Evolutionary conservation across 305 asterid genomes (phyloP).

Genomic region (Coffea humblotiana): DNA sequence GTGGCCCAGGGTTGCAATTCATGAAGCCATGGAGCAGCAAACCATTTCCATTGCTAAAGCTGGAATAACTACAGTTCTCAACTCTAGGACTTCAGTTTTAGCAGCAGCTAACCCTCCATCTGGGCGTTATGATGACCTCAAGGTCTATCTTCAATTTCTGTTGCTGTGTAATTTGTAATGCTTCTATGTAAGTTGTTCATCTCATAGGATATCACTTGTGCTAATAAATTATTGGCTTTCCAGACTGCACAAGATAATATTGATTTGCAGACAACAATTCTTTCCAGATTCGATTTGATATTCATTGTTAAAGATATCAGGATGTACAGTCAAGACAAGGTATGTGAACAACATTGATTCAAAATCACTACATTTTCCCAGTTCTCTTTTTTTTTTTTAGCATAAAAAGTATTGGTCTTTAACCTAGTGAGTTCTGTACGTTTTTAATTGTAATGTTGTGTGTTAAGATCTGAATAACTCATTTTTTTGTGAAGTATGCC

Average conservation of each 20-base stretch:
- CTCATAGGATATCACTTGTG: conserved; percentile 15
- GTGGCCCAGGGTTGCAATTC: conserved; percentile 87
- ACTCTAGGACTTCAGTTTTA: conserved; percentile 97
- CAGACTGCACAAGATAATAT: conserved; percentile 99
- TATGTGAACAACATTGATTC: conserved; percentile 14
- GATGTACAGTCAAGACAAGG: conserved; percentile 94
- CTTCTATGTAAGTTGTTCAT: conserved; percentile 8
- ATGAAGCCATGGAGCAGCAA: conserved; percentile 99
- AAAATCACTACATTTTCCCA: neutral
- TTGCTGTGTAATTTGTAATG: neutral
- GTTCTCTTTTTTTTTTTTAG: neutral
- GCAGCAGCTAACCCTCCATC: conserved; percentile 99
- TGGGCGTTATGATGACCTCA: conserved; percentile 98
- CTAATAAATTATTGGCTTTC: conserved; percentile 31
- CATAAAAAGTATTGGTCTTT: neutral
- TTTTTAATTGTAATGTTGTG: neutral
- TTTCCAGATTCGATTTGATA: conserved; percentile 91
- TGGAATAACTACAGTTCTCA: conserved; percentile 97
- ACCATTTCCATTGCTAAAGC: conserved; percentile 99
- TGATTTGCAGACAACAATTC: conserved; percentile 98
- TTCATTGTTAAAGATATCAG: conserved; percentile 94
- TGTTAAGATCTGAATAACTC: neutral
- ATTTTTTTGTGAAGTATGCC: neutral
- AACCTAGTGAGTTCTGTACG: neutral
- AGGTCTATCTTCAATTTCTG: conserved; percentile 41